A percentile compares a stretch with the other conserved stretches of the same genome.
Conservation (phyloP, 306 rosid species). For the Citrullus amarus region DNA sequence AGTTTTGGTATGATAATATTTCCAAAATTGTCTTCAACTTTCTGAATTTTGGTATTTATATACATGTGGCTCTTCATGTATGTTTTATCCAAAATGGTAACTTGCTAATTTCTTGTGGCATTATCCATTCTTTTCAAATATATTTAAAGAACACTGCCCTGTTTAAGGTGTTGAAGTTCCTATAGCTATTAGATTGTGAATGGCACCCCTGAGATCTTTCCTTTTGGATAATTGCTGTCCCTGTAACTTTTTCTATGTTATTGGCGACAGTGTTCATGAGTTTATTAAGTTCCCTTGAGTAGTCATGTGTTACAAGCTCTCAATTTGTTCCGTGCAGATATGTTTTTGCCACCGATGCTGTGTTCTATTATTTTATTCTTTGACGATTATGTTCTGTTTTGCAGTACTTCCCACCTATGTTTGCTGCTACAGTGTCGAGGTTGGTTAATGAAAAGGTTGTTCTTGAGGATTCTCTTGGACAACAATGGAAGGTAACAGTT, state of each 20-base stretch:
- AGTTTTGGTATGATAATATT: slow-evolving; percentile 27
- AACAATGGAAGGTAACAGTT: slow-evolving; percentile 29
- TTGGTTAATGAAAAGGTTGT: slow-evolving; percentile 23
- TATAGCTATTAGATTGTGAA: not conserved
- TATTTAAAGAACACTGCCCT: not conserved
- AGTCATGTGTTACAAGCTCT: not conserved
- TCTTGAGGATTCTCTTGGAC: slow-evolving; percentile 43
- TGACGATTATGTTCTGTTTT: slow-evolving; percentile 4
- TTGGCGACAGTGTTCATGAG: not conserved
- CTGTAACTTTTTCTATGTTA: not conserved
- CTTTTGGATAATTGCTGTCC: not conserved
- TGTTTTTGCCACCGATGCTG: not conserved
- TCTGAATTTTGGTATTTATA: not conserved
- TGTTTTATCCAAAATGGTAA: not conserved
- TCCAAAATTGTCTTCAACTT: not conserved
- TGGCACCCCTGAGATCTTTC: not conserved
- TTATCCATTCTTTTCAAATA: not conserved
- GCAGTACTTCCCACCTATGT: slow-evolving; percentile 59
- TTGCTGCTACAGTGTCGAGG: slow-evolving; percentile 20
- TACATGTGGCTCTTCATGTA: not conserved
- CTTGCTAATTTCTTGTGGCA: not conserved
- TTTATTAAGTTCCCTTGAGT: not conserved
- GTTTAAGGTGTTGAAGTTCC: not conserved
- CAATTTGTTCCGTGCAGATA: not conserved
- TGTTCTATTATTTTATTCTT: not conserved